Base-by-base conservation (phyloP, 148 eudicot genomes). In the Rhododendron mucronatum region DNA sequence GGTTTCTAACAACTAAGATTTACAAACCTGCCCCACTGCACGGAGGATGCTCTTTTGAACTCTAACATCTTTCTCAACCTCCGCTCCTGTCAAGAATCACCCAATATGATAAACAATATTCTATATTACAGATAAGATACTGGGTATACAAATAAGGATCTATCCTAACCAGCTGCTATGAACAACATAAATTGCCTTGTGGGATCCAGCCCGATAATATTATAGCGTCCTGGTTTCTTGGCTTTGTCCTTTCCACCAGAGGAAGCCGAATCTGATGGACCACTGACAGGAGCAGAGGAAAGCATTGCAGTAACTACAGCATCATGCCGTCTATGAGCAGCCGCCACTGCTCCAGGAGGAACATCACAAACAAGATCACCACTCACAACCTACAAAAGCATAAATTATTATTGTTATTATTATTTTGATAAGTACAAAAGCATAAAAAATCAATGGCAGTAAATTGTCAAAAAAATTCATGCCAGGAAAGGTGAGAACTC, bases 281-380 rank as follows among this genome's bases (percentile, higher is more conserved):
- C 98, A 89, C 98, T 94, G 74, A 95, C 92, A 79, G 98, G 98
- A 87, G 94, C 89, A 78, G 98, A 91, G 85, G 98, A 97, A 84
- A 97, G 92, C 97, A 93, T 92, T 82, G 98, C 90, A 82, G 99
- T 97, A 77, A 95, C 96, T 48, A 91, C 98, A 45, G 98, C 99
- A 89, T 97, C 99, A 84, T 97, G 99, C 28, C 99, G 92, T 89
- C 99, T 91, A 88, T 97, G 99, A 63, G 95, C 92, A 88, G 98
- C 98, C 39, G 98, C 98, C 75, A 97, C 95, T 41, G 98, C 99
- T 77, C 99, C 98, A 50, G 96, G 99, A 81, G 98, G 93, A 90
- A 97, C 93, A 90, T 97, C 98, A 93, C 91, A 91, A 57, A 97
- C 95, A 87, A 97, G 95, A 91, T 97, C 99, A 84, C 99, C 99